Evolutionary conservation across 108 stramenopile genomes (phyloP).

Genomic region (Parietichytrium sp.): DNA sequence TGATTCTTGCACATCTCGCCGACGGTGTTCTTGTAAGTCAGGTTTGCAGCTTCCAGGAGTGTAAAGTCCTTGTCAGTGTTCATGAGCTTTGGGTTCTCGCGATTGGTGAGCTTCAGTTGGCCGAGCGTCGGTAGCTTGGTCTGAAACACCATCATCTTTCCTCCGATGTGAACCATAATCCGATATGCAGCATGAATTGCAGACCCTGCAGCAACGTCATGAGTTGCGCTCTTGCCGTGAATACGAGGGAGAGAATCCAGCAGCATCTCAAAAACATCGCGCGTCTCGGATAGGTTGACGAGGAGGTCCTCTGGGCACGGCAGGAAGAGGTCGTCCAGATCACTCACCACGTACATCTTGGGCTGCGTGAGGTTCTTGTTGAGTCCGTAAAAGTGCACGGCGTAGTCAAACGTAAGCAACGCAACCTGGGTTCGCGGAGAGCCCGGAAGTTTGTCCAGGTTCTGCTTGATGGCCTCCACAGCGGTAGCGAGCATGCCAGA

Average conservation of each 20-base stretch:
- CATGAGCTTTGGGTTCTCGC: conserved; percentile 86
- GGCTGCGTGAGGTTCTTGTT: conserved; percentile 75
- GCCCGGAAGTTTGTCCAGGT: conserved; percentile 85
- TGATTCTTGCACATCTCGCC: conserved; percentile 90
- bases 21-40: conserved; percentile 89
- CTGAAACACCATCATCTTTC: conserved; percentile 92
- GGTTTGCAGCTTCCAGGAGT: conserved; percentile 74
- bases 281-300: conserved; percentile 84
- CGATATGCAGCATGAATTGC: conserved; percentile 91
- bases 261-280: conserved; percentile 79
- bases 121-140: conserved; percentile 82
- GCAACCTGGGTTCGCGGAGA: conserved; percentile 80
- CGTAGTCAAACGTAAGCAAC: conserved; percentile 87
- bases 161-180: conserved; percentile 90
- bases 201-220: conserved; percentile 77
- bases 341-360: conserved; percentile 90
- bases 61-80: conserved; percentile 87
- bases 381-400: conserved; percentile 92
- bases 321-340: conserved; percentile 87
- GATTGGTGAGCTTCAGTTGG: conserved; percentile 76
- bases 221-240: conserved; percentile 71
- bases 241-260: conserved; percentile 87
- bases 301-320: conserved; percentile 89
- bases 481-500: conserved; percentile 79
- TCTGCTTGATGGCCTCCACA: conserved; percentile 73